phyloP scores from a whole-genome alignment of 2,329 filamentous ascomycete genomes.

The Arthrobotrys musiformis region DNA sequence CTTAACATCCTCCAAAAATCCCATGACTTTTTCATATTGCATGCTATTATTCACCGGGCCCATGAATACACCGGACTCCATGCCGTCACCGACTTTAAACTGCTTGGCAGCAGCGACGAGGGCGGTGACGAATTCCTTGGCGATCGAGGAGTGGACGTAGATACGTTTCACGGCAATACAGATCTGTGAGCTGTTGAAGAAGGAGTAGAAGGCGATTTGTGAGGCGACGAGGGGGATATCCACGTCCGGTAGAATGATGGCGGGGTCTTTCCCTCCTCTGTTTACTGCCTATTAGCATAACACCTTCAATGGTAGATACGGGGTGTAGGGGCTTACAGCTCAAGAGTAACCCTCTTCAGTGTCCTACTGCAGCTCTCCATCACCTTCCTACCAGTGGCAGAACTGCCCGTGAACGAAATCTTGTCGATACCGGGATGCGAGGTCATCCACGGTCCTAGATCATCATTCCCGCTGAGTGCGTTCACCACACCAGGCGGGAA shows the following conservation, averaged over 20 bases:
- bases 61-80: slow-evolving; percentile 57
- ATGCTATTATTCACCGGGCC: slow-evolving; percentile 58
- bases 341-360: slow-evolving; percentile 71
- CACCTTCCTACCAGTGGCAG: slow-evolving; percentile 71
- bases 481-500: slow-evolving; percentile 74
- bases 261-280: slow-evolving; percentile 70
- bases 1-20: slow-evolving; percentile 58
- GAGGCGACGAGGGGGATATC: slow-evolving; percentile 67
- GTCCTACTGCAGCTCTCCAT: slow-evolving; percentile 69
- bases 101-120: slow-evolving; percentile 65
- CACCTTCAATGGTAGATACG: neutral
- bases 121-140: slow-evolving; percentile 65
- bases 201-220: slow-evolving; percentile 67
- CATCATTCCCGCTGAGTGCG: slow-evolving; percentile 71
- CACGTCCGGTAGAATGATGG: slow-evolving; percentile 71
- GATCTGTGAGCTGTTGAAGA: slow-evolving; percentile 71
- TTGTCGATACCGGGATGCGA: slow-evolving; percentile 71
- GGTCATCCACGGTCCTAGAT: slow-evolving; percentile 71
- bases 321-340: slow-evolving; percentile 63
- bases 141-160: slow-evolving; percentile 70
- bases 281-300: neutral
- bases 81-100: slow-evolving; percentile 65
- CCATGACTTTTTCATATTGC: slow-evolving; percentile 59
- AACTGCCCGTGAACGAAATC: slow-evolving; percentile 71
- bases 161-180: slow-evolving; percentile 69